Conservation (phyloP, 2,329 filamentous ascomycete species). For the Albophoma yamanashiensis region DNA sequence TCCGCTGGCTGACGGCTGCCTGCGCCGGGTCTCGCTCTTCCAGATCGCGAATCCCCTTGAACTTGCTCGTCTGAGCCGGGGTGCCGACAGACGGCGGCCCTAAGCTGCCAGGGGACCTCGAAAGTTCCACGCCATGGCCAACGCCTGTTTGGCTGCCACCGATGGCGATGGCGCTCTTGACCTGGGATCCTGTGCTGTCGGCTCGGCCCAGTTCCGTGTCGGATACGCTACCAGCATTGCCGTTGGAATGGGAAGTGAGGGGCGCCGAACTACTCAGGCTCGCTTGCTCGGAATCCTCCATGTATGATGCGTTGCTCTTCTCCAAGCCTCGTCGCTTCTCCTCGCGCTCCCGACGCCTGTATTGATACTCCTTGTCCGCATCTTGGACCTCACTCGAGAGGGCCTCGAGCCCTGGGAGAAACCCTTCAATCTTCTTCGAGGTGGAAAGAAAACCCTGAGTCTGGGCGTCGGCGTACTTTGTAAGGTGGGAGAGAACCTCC, state of each 20-base stretch:
- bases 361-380: slow-evolving; percentile 93
- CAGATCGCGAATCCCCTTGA: slow-evolving; percentile 86
- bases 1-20: slow-evolving; percentile 52
- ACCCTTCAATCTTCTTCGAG: slow-evolving; percentile 75
- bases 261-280: slow-evolving; percentile 26
- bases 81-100: slow-evolving; percentile 34
- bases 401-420: slow-evolving; percentile 84
- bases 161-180: slow-evolving; percentile 41
- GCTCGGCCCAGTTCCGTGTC: slow-evolving; percentile 63
- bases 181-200: slow-evolving; percentile 63
- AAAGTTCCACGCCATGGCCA: slow-evolving; percentile 30
- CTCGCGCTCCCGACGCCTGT: slow-evolving; percentile 88
- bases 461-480: slow-evolving; percentile 86
- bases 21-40: slow-evolving; percentile 67
- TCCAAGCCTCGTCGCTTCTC: slow-evolving; percentile 86
- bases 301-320: slow-evolving; percentile 68
- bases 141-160: slow-evolving; percentile 22
- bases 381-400: slow-evolving; percentile 81
- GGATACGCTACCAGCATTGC: slow-evolving; percentile 37
- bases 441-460: slow-evolving; percentile 72
- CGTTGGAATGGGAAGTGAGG: slow-evolving; percentile 26
- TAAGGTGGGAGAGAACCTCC: slow-evolving; percentile 88
- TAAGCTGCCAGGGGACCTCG: slow-evolving; percentile 47
- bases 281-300: slow-evolving; percentile 60
- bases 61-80: slow-evolving; percentile 48